phyloP scores from a whole-genome alignment of 345 rosid genomes.

The Odontarrhena argentea region DNA sequence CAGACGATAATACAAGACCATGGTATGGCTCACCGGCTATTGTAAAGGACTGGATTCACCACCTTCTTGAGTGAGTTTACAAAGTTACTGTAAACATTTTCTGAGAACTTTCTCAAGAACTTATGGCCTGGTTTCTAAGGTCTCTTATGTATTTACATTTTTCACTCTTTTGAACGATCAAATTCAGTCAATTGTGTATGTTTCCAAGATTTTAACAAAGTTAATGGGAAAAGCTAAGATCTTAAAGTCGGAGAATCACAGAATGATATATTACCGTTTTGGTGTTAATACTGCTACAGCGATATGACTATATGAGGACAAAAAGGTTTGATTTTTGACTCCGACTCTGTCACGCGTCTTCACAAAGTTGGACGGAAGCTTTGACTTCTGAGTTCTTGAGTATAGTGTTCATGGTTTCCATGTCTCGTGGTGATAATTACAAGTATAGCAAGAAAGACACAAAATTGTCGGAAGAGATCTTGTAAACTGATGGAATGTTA shows the following conservation, averaged over 20 bases:
- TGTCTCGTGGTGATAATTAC: background rate
- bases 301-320: background rate
- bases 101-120: slow-evolving; percentile 5
- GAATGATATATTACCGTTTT: background rate
- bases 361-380: background rate
- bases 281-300: no score
- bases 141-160: slow-evolving; percentile 11
- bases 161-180: background rate
- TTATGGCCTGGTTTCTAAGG: background rate
- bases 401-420: slow-evolving; percentile 26
- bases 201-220: background rate
- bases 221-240: slow-evolving; percentile 1
- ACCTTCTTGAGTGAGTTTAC: slow-evolving; percentile 56
- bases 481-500: slow-evolving; percentile 5
- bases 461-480: background rate
- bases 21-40: slow-evolving; percentile 90
- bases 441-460: background rate
- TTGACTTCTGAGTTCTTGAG: slow-evolving; percentile 1
- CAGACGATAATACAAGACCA: slow-evolving; percentile 66
- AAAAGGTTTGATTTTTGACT: background rate
- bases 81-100: slow-evolving; percentile 5
- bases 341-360: slow-evolving; percentile 2
- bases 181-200: background rate
- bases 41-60: slow-evolving; percentile 72
- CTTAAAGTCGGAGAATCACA: slow-evolving; percentile 3